These are phyloP conservation scores for Heliosperma pusillum DNA, from an alignment of 148 eudicot genomes.

Conservation along the genomic window DNA sequence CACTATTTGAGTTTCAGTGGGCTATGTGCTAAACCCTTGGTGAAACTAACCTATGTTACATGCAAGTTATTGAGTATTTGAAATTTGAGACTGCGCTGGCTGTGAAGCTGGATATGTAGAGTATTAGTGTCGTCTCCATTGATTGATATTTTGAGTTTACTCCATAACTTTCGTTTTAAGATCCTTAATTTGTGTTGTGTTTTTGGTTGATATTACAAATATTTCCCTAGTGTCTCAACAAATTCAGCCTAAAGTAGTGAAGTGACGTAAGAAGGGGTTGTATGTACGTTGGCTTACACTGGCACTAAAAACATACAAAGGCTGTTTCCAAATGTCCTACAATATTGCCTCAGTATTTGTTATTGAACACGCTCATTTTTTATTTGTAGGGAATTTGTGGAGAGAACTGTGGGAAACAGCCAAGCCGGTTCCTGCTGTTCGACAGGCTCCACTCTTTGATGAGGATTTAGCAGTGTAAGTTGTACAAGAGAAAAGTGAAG, in stretches of 20 bases:
- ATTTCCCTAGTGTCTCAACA: not conserved
- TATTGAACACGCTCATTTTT: not conserved
- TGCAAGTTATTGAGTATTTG: too few relatives aligned
- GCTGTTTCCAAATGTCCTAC: too few relatives aligned
- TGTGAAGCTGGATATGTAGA: not conserved
- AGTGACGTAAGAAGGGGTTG: not conserved
- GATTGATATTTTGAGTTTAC: not conserved
- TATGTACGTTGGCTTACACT: too few relatives aligned
- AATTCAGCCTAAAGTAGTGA: not conserved
- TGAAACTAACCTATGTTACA: not conserved
- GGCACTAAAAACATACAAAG: not conserved
- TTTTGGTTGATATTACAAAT: not conserved
- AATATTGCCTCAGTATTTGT: not conserved
- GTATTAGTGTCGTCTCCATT: not conserved
- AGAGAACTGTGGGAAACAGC: conserved; percentile 94
- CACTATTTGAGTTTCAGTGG: not conserved
- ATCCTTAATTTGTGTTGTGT: not conserved
- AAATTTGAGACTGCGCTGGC: not conserved
- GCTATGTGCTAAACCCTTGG: not conserved
- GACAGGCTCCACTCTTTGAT: conserved; percentile 84
- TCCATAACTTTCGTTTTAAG: not conserved
- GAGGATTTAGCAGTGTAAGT: conserved; percentile 95
- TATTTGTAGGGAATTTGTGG: conserved; percentile 83
- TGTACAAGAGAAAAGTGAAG: not conserved
- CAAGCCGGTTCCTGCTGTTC: conserved; percentile 87